Evolutionary conservation across 352 stramenopile species (phyloP), one percentile per base, ranked within the genome.

Genomic region (Globisporangium perplexum): DNA sequence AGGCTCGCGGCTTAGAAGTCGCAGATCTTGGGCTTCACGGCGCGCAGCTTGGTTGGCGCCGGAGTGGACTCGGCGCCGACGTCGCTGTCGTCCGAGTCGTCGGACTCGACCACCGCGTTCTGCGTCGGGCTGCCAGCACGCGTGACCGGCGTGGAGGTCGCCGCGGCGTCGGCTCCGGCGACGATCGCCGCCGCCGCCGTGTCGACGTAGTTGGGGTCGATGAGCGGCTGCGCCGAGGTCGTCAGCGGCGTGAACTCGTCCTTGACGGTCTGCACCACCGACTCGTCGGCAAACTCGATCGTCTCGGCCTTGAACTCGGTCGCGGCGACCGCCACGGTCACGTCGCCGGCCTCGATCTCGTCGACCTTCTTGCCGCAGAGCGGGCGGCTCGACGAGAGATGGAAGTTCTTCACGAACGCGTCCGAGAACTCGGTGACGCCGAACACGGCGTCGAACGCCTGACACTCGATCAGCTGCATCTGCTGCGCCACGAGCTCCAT

Each of bases 381-480:
- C 7, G 77, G 63, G 50, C 66, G 65, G 57, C 62, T 64, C 4
- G 68, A 79, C 30, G 78, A 61, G 42, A 88, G 51, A 59, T 84
- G 71, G 60, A 72, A 74, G 65, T 79, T 73, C 45, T 64, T 67
- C 18, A 86, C 70, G 36, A 86, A 86, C 22, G 64, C 62, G 31
- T 53, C 59, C 53, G 72, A 69, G 52, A 75, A 74, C 63, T 78
- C 73, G 20, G 53, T 53, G 7, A 86, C 53, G 6, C 68, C 55
- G 55, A 82, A 82, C 33, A 82, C 68, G 30, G 62, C 70, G 48
- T 78, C 62, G 61, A 79, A 88, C 47, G 77, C 75, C 56, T 80
- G 66, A 55, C 72, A 83, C 55, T 88, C 77, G 3, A 84, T 63
- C 31, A 88, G 60, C 53, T 79, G 74, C 60, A 88, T 59, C 59